Evolutionary conservation across 345 rosid genomes (phyloP), one percentile per base, ranked within the genome.

Genomic region (Dovyalis caffra): DNA sequence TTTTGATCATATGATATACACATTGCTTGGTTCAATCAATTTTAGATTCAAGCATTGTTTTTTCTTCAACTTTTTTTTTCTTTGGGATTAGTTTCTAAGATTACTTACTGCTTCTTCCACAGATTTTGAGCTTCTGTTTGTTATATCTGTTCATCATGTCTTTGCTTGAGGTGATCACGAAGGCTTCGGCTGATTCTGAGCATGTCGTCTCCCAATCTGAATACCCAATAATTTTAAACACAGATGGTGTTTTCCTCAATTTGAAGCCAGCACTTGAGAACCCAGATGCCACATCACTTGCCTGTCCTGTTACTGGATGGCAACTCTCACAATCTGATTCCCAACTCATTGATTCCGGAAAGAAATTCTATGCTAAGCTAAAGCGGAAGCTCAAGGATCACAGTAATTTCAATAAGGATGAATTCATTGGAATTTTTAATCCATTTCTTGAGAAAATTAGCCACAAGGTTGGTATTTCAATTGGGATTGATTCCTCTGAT

Each of bases 121-220:
- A 81, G 86, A 80, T 69, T 79, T 76, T 21, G 49, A 70, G 58
- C 38, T 79, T 70, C n/a, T 34, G 35, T 73, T 76, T 47, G 28
- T 37, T 32, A 26, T 14, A 60, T 53, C 20, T 67, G 5, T 70
- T 40, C 47, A 40, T 74, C 69, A 90, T 92, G 95, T 86, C 88
- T 31, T 81, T 90, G 83, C 87, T 92, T 71, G 95, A 92, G 71
- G 84, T 83, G 71, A 84, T 92, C 69, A 82, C 89, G 3, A 88
- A 88, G 74, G 88, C 93, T 1, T 68, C 81, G 10, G 82, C 82
- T 71, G 85, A 77, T 57, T 78, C 32, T 4, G 84, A 84, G 32
- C 70, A 66, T 20, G 43, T 47, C 40, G 74, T 68, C 25, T 69
- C 86, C 10, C 84, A 79, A 16, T 72, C 85, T 3, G 93, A 88